Evolutionary conservation across 495 filamentous ascomycete species (phyloP), one percentile per base, ranked within the genome.

Genomic region (Talaromyces wortmannii): DNA sequence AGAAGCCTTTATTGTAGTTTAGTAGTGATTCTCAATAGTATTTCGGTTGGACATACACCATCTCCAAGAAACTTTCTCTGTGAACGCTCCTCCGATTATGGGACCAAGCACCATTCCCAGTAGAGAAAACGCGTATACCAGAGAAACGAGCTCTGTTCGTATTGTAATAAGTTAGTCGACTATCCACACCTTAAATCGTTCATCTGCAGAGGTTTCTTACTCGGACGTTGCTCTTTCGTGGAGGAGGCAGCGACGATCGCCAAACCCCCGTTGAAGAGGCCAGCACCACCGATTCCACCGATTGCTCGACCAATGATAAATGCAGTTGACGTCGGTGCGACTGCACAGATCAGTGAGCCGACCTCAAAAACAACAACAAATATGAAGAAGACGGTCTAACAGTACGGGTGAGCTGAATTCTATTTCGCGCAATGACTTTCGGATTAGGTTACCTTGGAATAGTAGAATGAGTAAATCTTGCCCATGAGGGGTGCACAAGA

Each of bases 271-370:
- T 65, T 57, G 5, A 64, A 56, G 8, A 68, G 33, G n/a, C 68
- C 66, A n/a, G 63, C 57, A 3, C 59, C 76, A 6, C 89, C 89
- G 18, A 89, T 62, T n/a, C 89, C 89, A 31, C 90, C 79, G 52
- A 92, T 72, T 11, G 89, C 87, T n/a, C 89, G 80, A 4, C 89
- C 89, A 54, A 89, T 61, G 60, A 92, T 91, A 30, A 92, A 72
- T 10, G 79, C 78, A 0, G 73, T 68, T 6, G 81, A 87, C 40
- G 70, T 81, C 0, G 86, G 82, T 6, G 89, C 85, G 3, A 80
- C 79, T 45, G 77, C 88, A 63, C 87, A 91, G 52, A 92, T 72
- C 42, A 86, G 62, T 23, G 79, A 84, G 29, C 88, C 88, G 33
- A 89, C 45, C 57, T 90, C 88, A 63, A 92, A 91, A 55, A 92